phyloP scores from a whole-genome alignment of 202 grass and related monocot genomes.

The Alloteropsis angusta region DNA sequence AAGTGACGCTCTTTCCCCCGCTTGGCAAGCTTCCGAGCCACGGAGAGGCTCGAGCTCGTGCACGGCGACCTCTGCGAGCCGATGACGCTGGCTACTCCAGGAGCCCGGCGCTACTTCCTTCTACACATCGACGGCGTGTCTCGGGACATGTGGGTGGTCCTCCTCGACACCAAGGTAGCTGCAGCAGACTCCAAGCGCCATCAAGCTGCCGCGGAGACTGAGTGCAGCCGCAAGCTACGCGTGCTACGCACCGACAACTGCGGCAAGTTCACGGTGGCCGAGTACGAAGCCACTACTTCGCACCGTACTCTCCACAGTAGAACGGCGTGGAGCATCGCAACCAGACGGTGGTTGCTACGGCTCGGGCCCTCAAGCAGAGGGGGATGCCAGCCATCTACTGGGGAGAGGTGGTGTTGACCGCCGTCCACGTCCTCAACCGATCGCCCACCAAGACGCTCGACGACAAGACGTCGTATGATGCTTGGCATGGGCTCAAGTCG shows the following conservation, averaged over 20 bases:
- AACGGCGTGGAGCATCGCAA: neutral
- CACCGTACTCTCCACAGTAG: neutral
- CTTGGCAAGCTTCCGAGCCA: no score
- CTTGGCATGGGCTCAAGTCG: neutral
- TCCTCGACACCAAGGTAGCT: neutral
- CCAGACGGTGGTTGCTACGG: neutral
- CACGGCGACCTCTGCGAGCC: neutral
- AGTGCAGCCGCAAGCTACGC: neutral
- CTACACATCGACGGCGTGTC: neutral
- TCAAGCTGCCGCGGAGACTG: neutral
- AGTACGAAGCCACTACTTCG: neutral
- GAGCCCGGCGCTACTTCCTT: neutral
- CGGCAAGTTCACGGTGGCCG: neutral
- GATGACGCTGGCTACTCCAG: neutral
- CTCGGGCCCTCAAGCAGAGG: no score
- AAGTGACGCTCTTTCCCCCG: no score
- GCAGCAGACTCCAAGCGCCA: neutral
- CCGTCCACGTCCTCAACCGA: neutral
- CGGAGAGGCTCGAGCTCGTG: neutral
- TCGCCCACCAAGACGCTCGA: neutral
- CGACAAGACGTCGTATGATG: neutral
- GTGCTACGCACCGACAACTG: neutral
- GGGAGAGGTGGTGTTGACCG: neutral
- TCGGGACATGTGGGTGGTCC: neutral
- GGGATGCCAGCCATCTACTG: neutral